Evolutionary conservation across 2,329 filamentous ascomycete species (phyloP).

Genomic region (Aspergillus sojae): DNA sequence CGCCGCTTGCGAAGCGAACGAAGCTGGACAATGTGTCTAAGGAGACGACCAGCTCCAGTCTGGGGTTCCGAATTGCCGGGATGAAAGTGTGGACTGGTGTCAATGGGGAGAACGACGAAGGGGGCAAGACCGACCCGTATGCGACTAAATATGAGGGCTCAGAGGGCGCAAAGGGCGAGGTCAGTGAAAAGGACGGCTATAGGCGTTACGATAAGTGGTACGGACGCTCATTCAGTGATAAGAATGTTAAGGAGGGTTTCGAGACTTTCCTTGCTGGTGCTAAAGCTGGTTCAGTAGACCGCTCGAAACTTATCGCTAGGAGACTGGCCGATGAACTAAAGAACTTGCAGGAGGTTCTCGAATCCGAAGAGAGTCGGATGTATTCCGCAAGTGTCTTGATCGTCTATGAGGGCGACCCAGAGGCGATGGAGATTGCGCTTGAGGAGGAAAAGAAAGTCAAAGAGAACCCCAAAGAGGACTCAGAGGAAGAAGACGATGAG

Average conservation of each 20-base stretch:
- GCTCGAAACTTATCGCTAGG: conserved; percentile 46
- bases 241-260: conserved; percentile 61
- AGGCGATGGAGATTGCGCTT: conserved; percentile 55
- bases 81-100: conserved; percentile 62
- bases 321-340: conserved; percentile 47
- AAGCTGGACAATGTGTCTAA: conserved; percentile 62
- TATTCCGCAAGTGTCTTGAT: conserved; percentile 67
- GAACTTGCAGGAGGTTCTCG: conserved; percentile 51
- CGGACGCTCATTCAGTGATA: conserved; percentile 59
- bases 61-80: conserved; percentile 67
- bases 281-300: conserved; percentile 43
- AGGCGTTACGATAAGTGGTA: conserved; percentile 68
- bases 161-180: conserved; percentile 47
- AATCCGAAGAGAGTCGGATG: conserved; percentile 66
- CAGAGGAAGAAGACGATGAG: conserved; percentile 37
- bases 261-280: conserved; percentile 57
- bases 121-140: conserved; percentile 37
- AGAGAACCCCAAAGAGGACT: conserved; percentile 29
- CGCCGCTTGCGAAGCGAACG: conserved; percentile 59
- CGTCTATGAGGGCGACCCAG: conserved; percentile 66
- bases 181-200: conserved; percentile 55
- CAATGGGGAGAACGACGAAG: conserved; percentile 34
- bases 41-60: conserved; percentile 60
- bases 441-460: conserved; percentile 45
- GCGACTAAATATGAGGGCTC: conserved; percentile 47